Base-by-base conservation (phyloP, 176 grass and related monocot species). In the Tillandsia leiboldiana region DNA sequence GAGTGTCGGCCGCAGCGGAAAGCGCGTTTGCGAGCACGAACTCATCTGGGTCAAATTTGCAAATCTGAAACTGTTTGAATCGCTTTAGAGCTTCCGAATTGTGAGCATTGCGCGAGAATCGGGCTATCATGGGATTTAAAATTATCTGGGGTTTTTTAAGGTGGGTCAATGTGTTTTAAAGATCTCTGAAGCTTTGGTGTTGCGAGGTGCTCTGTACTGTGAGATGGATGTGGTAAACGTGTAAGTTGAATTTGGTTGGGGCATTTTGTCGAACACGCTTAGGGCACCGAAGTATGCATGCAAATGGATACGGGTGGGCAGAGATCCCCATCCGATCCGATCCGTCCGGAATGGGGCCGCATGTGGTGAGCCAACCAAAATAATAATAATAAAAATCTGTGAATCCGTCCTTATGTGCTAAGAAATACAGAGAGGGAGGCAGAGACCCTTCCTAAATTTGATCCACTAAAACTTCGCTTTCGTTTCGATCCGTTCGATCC, bases 261-360 rank as follows among this genome's bases (percentile, higher is more conserved):
- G 75, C 75, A 77, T 77, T 69, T 61, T 48, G 18, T 69, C 66
- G 42, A 77, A 11, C 18, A 69, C 17, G 5, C 61, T 12, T 50
- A 12, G 2, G 53, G 20, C 75, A 51, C 50, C 8, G 29, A 10
- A n/a, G 3, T 24, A 75, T 29, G 1, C 6, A 61, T 24, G 24
- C 24, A 24, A 24, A 24, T 24, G 24, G 24, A 24, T 24, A 24
- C 24, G 24, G 24, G 24, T 24, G 24, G 24, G 24, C 24, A 24
- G 24, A 24, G 24, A 24, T 24, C 24, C 24, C 24, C 0, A 1
- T 24, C 24, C 24, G 24, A 24, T 24, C 24, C 24, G 24, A 24
- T 24, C 24, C 24, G 24, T 24, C 24, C 24, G 24, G 24, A 24
- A 24, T 24, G 24, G 24, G 24, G 24, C 24, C 24, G 23, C 24